Percentiles rank a stretch among this genome's conserved stretches.
These are phyloP conservation scores for Quercus gilva DNA, from an alignment of 306 rosid genomes.

Conservation along the genomic window DNA sequence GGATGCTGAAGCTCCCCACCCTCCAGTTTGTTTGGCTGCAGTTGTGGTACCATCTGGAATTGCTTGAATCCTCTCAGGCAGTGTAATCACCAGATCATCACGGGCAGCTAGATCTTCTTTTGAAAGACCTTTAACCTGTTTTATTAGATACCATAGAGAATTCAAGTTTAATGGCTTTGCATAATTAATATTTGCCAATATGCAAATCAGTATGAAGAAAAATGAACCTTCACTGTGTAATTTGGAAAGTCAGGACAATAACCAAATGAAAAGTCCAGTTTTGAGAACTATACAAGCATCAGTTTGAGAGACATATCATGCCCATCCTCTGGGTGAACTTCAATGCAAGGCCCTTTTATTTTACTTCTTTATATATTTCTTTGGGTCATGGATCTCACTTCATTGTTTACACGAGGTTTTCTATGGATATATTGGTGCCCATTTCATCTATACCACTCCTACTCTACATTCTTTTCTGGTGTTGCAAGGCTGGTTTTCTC, in stretches of 20 bases:
- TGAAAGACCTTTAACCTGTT: constrained; percentile 77
- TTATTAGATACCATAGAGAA: constrained; percentile 7
- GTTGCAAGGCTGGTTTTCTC: neutral
- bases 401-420: neutral
- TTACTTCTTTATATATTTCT: neutral
- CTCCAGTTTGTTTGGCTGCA: constrained; percentile 45
- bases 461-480: neutral
- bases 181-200: neutral
- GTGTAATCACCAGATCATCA: constrained; percentile 52
- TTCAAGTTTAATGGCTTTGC: constrained; percentile 8
- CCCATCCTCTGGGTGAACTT: neutral
- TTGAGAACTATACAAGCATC: neutral
- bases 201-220: constrained; percentile 7
- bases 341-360: neutral
- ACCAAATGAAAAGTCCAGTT: neutral
- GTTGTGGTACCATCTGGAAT: constrained; percentile 67
- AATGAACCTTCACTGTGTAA: neutral
- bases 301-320: neutral
- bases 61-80: constrained; percentile 77
- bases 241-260: neutral
- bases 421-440: neutral
- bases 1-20: constrained; percentile 41
- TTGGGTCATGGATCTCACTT: neutral
- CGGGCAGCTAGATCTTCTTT: constrained; percentile 62
- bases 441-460: neutral